Evolutionary conservation across 441 rosid species (phyloP), one percentile per base, ranked within the genome.

Genomic region (Bocquillonia castaneifolia): DNA sequence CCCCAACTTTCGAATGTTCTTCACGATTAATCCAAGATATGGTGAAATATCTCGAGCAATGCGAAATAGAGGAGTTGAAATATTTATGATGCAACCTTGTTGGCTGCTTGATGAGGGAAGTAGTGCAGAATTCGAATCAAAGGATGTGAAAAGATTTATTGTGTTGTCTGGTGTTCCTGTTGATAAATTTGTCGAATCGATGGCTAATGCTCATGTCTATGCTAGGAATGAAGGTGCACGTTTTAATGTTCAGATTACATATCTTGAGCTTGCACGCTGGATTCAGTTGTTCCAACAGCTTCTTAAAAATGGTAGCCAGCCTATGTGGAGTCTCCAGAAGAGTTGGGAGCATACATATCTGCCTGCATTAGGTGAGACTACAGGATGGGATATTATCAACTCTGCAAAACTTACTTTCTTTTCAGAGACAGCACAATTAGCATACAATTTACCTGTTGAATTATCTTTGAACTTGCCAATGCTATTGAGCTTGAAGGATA

Each of bases 1-100:
- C 72, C 85, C 94, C 62, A 90, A 90, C 78, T 95, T 95, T 75
- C 85, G 96, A 60, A 74, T 95, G 85, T 92, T 92, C 73, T 91
- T 95, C 58, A 86, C 99, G 23, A 87, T 92, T 72, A 83, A 95
- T 79, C 99, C 99, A 45, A 82, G 80, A 72, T 85, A 74, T 77
- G 99, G 99, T 68, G 98, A 95, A 72, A 89, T 92, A 66, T 95
- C 99, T 44, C 84, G 99, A 67, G 99, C 99, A 59, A 95, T 95
- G 99, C 83, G 99, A 73, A 95, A 95, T 76, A 88, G 99, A 76
- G 99, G 99, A 64, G 98, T 92, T 69, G 99, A 95, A 82, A 85
- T 92, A 75, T 95, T 73, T 77, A 80, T 95, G 93, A 88, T 92
- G 99, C 92, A 83, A 66, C 99, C 98, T 13, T 83, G 83, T 74